phyloP scores from a whole-genome alignment of 371 early-diverging fungal genomes.

The Saksenaea vasiformis region DNA sequence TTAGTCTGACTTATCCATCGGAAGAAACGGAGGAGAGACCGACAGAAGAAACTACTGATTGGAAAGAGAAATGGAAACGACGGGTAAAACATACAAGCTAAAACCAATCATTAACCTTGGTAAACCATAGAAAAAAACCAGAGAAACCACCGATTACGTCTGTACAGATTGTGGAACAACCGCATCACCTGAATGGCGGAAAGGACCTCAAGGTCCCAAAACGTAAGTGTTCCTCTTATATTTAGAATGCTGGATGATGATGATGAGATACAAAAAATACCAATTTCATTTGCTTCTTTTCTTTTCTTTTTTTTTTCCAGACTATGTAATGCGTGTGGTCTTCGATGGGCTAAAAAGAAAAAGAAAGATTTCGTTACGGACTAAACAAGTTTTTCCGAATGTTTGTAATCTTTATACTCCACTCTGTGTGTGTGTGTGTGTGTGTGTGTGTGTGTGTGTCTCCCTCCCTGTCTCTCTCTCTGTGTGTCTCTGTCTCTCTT shows the following conservation, averaged over 20 bases:
- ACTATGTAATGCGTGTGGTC: slow-evolving; percentile 58
- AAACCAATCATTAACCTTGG: background rate
- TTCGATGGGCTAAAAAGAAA: slow-evolving; percentile 42
- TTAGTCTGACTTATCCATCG: background rate
- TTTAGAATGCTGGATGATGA: no score
- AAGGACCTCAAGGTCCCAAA: slow-evolving; percentile 76
- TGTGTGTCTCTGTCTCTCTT: no score
- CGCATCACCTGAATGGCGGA: slow-evolving; percentile 84
- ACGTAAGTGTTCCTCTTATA: slow-evolving; percentile 52
- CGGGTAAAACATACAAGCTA: slow-evolving; percentile 11
- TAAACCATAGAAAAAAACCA: slow-evolving; percentile 10
- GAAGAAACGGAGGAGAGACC: background rate
- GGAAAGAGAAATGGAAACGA: slow-evolving; percentile 8
- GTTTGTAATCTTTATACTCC: background rate
- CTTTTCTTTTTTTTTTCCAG: slow-evolving; percentile 23
- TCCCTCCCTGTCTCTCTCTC: no score
- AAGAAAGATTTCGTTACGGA: slow-evolving; percentile 13
- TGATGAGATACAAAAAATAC: no score
- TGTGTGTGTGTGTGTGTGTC: no score
- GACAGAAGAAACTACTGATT: background rate
- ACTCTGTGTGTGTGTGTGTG: no score
- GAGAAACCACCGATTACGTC: slow-evolving; percentile 22
- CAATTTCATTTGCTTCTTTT: background rate
- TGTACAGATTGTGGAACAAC: slow-evolving; percentile 69
- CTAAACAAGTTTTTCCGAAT: slow-evolving; percentile 3